phyloP scores from a whole-genome alignment of 169 alveolate genomes.

The Plasmodium ovale region DNA sequence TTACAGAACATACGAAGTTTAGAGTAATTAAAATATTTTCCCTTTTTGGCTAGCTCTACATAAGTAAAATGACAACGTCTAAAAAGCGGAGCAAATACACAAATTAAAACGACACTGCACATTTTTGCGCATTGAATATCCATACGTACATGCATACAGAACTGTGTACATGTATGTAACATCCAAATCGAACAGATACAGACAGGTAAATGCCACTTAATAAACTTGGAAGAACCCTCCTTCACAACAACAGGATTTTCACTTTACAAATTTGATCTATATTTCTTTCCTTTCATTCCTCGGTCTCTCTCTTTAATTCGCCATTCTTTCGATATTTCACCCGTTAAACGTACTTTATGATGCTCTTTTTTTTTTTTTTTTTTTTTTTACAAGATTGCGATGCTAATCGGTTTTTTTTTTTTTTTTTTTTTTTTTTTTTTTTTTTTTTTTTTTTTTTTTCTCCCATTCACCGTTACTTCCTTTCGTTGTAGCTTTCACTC shows the following conservation, averaged over 20 bases:
- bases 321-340: background rate
- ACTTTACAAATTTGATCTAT: background rate
- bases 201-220: too few relatives aligned
- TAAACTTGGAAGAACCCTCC: too few relatives aligned
- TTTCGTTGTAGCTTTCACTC: background rate
- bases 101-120: too few relatives aligned
- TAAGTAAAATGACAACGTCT: too few relatives aligned
- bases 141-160: background rate
- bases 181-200: too few relatives aligned
- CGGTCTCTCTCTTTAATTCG: background rate
- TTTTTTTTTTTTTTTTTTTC: background rate
- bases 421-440: background rate
- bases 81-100: too few relatives aligned
- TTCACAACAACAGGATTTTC: background rate
- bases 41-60: too few relatives aligned
- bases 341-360: background rate
- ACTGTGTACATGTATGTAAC: too few relatives aligned
- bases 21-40: background rate
- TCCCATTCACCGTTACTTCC: background rate
- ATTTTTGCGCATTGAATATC: too few relatives aligned
- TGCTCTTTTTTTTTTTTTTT: background rate
- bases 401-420: background rate
- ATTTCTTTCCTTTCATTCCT: too few relatives aligned
- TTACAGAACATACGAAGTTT: slow-evolving; percentile 17
- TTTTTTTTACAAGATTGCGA: too few relatives aligned